Evolutionary conservation across 805 yeast genomes (phyloP).

Genomic region (Torulaspora quercuum): DNA sequence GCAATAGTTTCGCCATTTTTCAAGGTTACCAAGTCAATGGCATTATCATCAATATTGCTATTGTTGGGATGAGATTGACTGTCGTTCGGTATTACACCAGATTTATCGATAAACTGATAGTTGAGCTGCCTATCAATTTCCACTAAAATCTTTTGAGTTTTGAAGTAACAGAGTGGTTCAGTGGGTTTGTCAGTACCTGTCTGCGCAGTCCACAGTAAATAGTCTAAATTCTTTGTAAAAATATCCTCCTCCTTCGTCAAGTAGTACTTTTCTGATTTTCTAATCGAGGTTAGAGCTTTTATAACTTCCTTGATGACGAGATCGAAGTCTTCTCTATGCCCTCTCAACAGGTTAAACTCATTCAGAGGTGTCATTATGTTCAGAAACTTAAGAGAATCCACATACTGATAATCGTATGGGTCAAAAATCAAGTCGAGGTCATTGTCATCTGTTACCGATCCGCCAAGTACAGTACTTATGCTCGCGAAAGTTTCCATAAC

Average conservation of each 20-base stretch:
- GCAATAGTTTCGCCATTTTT: conserved; percentile 31
- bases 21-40: conserved; percentile 34
- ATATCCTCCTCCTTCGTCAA: conserved; percentile 22
- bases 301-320: conserved; percentile 37
- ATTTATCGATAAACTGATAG: conserved; percentile 35
- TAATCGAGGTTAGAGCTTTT: conserved; percentile 30
- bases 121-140: conserved; percentile 37
- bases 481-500: conserved; percentile 40
- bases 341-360: conserved; percentile 36
- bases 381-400: conserved; percentile 36
- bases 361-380: conserved; percentile 37
- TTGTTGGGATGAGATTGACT: conserved; percentile 37
- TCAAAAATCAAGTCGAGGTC: conserved; percentile 36
- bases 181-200: conserved; percentile 16
- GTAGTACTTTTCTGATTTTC: conserved; percentile 25
- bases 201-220: conserved; percentile 31
- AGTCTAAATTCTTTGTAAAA: conserved; percentile 29
- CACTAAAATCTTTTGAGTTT: conserved; percentile 34
- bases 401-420: conserved; percentile 35
- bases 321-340: conserved; percentile 39
- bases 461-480: conserved; percentile 38
- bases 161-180: conserved; percentile 30
- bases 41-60: conserved; percentile 34
- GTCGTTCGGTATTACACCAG: conserved; percentile 34
- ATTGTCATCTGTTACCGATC: conserved; percentile 31